phyloP scores from a whole-genome alignment of 2,329 filamentous ascomycete genomes.

The Neopestalotiopsis rosae region DNA sequence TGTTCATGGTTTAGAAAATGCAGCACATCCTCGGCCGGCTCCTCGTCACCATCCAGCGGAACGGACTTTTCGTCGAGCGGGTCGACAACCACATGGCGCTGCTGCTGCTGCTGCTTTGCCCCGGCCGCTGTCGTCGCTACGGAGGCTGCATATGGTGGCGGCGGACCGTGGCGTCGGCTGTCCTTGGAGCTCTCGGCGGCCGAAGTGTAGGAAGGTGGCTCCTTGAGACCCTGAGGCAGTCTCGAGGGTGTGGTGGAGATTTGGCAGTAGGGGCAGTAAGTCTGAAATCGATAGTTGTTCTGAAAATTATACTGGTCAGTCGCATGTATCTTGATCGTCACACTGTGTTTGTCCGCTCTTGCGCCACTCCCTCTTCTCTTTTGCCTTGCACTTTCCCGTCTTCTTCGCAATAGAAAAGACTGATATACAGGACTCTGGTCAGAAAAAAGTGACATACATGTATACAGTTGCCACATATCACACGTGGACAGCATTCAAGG shows the following conservation, averaged over 20 bases:
- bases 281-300: conserved; percentile 71
- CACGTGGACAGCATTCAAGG: conserved; percentile 71
- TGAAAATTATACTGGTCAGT: conserved; percentile 32
- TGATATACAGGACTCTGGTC: neutral
- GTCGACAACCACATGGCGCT: neutral
- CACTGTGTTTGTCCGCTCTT: too few relatives aligned
- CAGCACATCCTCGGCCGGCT: conserved; percentile 65
- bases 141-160: conserved; percentile 45
- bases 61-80: conserved; percentile 36
- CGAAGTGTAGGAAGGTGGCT: conserved; percentile 69
- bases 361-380: too few relatives aligned
- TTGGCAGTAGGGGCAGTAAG: conserved; percentile 78
- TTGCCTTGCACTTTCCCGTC: neutral
- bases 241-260: conserved; percentile 64
- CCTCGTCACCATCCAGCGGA: conserved; percentile 32
- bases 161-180: conserved; percentile 34
- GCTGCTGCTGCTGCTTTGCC: neutral
- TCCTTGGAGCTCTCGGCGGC: conserved; percentile 35
- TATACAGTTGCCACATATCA: conserved; percentile 76
- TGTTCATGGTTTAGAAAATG: conserved; percentile 76
- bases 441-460: conserved; percentile 49
- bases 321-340: too few relatives aligned
- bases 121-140: conserved; percentile 26
- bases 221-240: conserved; percentile 66
- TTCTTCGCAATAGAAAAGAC: neutral